Conservation (phyloP, 495 filamentous ascomycete genomes). For the Penicillium nucicola region DNA sequence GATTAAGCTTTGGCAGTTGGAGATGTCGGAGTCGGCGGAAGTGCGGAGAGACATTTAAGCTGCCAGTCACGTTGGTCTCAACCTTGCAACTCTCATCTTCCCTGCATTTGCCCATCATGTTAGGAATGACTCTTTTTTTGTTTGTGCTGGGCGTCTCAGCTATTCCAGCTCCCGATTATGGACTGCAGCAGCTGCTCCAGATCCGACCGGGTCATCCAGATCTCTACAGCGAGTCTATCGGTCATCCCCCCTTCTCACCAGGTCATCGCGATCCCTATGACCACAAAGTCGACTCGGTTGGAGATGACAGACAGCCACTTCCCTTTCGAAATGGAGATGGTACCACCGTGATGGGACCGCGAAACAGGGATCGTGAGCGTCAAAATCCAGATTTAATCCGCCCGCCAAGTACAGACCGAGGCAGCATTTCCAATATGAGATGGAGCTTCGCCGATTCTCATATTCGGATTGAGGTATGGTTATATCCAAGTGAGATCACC, state of each 20-base stretch:
- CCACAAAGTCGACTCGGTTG: constrained; percentile 54
- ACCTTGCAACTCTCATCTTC: too few relatives aligned
- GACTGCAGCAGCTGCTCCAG: constrained; percentile 8
- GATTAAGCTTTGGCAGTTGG: too few relatives aligned
- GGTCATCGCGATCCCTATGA: constrained; percentile 46
- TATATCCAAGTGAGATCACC: neutral
- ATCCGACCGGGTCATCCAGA: constrained; percentile 1
- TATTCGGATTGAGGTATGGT: constrained; percentile 56
- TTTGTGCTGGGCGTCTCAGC: neutral
- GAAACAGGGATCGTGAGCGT: constrained; percentile 59
- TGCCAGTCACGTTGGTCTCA: too few relatives aligned
- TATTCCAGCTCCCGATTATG: constrained; percentile 10
- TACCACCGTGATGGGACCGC: constrained; percentile 59
- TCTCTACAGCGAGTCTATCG: neutral
- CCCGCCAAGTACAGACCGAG: constrained; percentile 63
- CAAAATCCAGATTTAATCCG: constrained; percentile 63
- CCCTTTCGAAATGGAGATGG: constrained; percentile 65
- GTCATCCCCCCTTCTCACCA: constrained; percentile 30
- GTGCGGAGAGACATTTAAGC: too few relatives aligned
- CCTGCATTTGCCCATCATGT: neutral
- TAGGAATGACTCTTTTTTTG: too few relatives aligned
- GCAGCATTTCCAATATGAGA: constrained; percentile 58
- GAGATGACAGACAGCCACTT: constrained; percentile 55
- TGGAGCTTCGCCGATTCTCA: constrained; percentile 70
- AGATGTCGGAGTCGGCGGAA: too few relatives aligned